A percentile compares a stretch with the other conserved stretches of the same genome.
Evolutionary conservation across 345 rosid species (phyloP).

Genomic region (Eucalyptus leucophloia): DNA sequence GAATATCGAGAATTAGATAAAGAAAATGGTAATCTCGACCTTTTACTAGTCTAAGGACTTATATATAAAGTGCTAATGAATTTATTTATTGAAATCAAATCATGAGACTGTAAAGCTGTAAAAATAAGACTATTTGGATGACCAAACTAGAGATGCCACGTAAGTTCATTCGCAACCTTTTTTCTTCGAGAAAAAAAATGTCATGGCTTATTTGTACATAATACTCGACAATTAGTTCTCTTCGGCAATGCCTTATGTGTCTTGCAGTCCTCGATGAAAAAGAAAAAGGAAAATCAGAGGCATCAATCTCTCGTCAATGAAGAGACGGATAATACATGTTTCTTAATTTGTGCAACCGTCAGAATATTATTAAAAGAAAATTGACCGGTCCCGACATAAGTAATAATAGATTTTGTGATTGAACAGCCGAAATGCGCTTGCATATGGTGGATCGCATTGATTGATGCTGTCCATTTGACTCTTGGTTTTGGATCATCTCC

Average conservation of each 20-base stretch:
- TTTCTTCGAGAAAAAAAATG: neutral
- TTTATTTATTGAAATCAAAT: neutral
- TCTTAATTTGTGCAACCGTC: too few species aligned
- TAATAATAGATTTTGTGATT: too few species aligned
- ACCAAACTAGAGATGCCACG: fast-evolving
- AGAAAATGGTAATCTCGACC: too few species aligned
- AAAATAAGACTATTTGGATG: neutral
- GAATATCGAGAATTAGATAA: too few species aligned
- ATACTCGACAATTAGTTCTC: neutral
- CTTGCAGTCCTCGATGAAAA: neutral
- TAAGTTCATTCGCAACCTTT: neutral
- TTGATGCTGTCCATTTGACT: too few species aligned
- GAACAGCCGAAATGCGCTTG: too few species aligned
- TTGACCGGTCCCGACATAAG: too few species aligned
- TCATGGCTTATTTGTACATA: neutral
- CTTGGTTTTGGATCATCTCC: too few species aligned
- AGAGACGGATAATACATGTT: too few species aligned
- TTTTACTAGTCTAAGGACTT: neutral
- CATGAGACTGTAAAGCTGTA: neutral
- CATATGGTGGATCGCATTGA: too few species aligned
- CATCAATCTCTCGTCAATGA: neutral
- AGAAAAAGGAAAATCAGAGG: neutral
- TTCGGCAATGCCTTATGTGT: neutral
- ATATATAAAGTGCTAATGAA: neutral
- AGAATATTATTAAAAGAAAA: too few species aligned